Evolutionary conservation across 306 rosid genomes (phyloP).

Genomic region (Cicer arietinum): DNA sequence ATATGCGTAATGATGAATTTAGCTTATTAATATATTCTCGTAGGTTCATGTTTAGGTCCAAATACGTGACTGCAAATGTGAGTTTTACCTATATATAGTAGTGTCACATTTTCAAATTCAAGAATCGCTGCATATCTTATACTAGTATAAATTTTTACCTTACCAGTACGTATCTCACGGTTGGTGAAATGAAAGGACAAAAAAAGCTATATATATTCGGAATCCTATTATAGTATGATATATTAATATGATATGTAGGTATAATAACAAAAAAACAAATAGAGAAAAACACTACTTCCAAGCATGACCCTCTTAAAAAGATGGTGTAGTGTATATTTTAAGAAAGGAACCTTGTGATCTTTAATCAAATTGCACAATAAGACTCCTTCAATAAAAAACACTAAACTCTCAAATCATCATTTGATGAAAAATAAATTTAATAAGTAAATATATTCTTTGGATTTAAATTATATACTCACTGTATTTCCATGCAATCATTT

Average conservation of each 20-base stretch:
- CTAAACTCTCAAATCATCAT: constrained; percentile 14
- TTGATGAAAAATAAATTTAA: constrained; percentile 15
- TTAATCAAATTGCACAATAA: constrained; percentile 41
- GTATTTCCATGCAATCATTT: too few relatives aligned
- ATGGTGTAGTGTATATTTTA: constrained; percentile 52
- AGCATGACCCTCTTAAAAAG: constrained; percentile 49
- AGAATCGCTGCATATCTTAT: neutral
- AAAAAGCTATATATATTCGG: constrained; percentile 30
- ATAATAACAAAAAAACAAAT: constrained; percentile 39
- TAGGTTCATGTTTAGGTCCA: too few relatives aligned
- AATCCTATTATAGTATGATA: neutral
- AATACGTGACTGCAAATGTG: too few relatives aligned
- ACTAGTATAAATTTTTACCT: constrained; percentile 5
- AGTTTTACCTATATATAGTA: neutral
- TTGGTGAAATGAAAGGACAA: constrained; percentile 11
- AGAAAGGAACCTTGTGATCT: constrained; percentile 49
- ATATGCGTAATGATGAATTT: too few relatives aligned
- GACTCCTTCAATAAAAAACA: constrained; percentile 37
- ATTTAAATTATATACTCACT: too few relatives aligned
- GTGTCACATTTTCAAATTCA: constrained; percentile 5
- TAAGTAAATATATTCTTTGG: neutral
- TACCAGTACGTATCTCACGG: neutral
- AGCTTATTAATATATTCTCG: too few relatives aligned
- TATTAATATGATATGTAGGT: neutral
- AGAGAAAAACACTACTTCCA: constrained; percentile 47